Evolutionary conservation across 225 moss, liverwort and hornwort genomes (phyloP).

Genomic region (Pseudisothecium myosuroides): DNA sequence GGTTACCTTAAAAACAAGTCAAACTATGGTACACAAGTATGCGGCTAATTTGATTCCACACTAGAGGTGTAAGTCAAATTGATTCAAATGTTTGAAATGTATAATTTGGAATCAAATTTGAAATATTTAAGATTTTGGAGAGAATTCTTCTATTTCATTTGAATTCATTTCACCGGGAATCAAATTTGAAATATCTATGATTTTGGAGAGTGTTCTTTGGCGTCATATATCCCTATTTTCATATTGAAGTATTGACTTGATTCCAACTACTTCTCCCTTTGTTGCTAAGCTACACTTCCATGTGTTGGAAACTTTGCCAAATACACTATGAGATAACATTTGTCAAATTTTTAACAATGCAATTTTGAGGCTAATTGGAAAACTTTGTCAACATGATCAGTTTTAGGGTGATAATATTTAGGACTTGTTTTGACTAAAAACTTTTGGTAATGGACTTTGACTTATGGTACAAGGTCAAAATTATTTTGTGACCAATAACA

Average conservation of each 20-base stretch:
- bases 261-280: no score
- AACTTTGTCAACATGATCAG: no score
- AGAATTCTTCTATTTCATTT: background rate
- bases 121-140: background rate
- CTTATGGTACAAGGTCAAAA: no score
- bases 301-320: no score
- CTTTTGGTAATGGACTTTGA: no score
- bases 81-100: background rate
- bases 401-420: no score
- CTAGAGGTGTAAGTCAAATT: background rate
- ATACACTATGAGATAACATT: no score
- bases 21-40: background rate
- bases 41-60: background rate
- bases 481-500: no score
- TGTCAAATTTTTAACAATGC: no score
- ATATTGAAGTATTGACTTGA: background rate
- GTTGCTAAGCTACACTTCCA: no score
- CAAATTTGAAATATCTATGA: background rate
- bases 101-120: background rate
- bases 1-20: fast-evolving
- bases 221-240: background rate
- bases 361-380: no score
- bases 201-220: background rate
- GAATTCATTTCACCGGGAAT: background rate
- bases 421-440: no score